Percentiles rank a stretch among this genome's conserved stretches.
Conservation (phyloP, 805 yeast species). For the Nakazawaea pomicola region DNA sequence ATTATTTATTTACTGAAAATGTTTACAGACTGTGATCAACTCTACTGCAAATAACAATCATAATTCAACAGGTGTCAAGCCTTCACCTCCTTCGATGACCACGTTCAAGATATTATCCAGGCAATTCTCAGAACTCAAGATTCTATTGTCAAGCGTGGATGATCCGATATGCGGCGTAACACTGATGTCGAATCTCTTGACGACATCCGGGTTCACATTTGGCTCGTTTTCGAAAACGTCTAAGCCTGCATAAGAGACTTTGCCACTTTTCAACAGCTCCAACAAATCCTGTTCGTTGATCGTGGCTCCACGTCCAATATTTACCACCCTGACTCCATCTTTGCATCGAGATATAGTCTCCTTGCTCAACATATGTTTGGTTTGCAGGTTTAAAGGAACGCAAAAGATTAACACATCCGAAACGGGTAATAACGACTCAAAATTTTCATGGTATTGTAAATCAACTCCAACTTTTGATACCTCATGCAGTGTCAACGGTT, state of each 20-base stretch:
- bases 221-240: constrained; percentile 63
- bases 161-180: constrained; percentile 63
- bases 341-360: constrained; percentile 30
- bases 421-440: constrained; percentile 29
- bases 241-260: constrained; percentile 49
- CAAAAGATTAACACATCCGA: constrained; percentile 52
- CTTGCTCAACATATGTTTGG: constrained; percentile 41
- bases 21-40: background rate
- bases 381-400: constrained; percentile 51
- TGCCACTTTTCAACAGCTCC: constrained; percentile 35
- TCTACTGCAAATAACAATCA: too few species aligned
- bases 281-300: constrained; percentile 47
- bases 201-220: constrained; percentile 21
- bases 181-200: constrained; percentile 34
- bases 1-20: background rate
- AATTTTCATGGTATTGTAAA: constrained; percentile 30
- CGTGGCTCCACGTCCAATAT: constrained; percentile 55
- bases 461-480: constrained; percentile 15
- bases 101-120: constrained; percentile 38
- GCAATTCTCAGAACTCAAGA: constrained; percentile 39
- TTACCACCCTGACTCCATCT: constrained; percentile 42
- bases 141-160: constrained; percentile 42
- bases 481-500: constrained; percentile 26
- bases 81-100: constrained; percentile 30
- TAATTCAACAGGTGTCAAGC: constrained; percentile 29